These are phyloP conservation scores for Apiotrichum siamense DNA, from an alignment of 1,284 basidiomycete genomes.

Conservation along the genomic window DNA sequence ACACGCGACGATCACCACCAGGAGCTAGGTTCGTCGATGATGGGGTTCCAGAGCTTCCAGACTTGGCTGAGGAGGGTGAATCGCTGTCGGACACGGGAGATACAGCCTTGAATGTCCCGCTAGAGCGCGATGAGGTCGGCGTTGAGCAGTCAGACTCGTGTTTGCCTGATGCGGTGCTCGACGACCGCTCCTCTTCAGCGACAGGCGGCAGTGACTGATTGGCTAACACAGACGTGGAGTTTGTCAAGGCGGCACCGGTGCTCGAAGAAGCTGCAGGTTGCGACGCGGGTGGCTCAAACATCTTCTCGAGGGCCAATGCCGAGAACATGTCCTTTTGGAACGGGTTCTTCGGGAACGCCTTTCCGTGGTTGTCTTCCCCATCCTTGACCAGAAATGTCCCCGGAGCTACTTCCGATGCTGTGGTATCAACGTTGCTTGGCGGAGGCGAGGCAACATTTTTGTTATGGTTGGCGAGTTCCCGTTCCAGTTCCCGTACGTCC, in stretches of 20 bases:
- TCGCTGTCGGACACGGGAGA: not conserved
- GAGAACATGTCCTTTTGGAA: conserved; percentile 70
- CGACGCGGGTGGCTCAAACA: conserved; percentile 85
- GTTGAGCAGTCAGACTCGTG: too few relatives aligned
- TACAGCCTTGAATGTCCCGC: not conserved
- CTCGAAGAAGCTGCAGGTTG: conserved; percentile 47
- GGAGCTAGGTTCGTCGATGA: not conserved
- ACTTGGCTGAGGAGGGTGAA: not conserved
- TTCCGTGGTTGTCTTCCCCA: conserved; percentile 56
- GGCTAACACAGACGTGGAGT: not conserved
- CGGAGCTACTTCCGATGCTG: conserved; percentile 7
- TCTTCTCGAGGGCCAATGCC: conserved; percentile 71
- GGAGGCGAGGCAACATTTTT: conserved; percentile 7
- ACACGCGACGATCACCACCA: conserved; percentile 18
- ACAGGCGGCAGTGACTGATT: not conserved
- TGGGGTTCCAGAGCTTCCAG: not conserved
- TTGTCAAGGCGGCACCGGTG: not conserved
- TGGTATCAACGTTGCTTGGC: not conserved
- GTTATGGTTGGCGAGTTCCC: not conserved
- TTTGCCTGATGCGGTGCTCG: not conserved
- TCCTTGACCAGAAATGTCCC: conserved; percentile 78
- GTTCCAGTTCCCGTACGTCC: not conserved
- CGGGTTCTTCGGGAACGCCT: conserved; percentile 35
- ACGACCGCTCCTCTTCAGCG: not conserved
- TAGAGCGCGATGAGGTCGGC: not conserved